A percentile compares a stretch with the other conserved stretches of the same genome.
phyloP scores from a whole-genome alignment of 106 monocot species.

The Dendrobium chrysotoxum region DNA sequence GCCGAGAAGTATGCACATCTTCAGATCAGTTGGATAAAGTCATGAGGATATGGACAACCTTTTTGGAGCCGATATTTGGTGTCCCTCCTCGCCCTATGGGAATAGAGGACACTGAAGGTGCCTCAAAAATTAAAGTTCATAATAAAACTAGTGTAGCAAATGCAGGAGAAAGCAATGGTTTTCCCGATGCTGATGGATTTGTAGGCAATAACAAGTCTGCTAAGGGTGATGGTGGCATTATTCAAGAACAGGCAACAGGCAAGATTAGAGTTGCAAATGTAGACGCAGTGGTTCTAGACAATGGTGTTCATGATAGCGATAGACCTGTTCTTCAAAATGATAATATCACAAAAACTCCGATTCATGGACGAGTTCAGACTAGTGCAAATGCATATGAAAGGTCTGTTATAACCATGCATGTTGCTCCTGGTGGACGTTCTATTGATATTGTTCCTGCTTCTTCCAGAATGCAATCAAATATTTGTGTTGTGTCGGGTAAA shows the following conservation, averaged over 20 bases:
- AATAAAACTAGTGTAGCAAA: slow-evolving; percentile 29
- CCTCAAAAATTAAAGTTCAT: slow-evolving; percentile 33
- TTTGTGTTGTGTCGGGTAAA: slow-evolving; percentile 28
- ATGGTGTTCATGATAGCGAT: slow-evolving; percentile 44
- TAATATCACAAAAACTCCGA: slow-evolving; percentile 14
- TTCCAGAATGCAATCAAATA: slow-evolving; percentile 30
- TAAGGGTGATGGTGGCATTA: slow-evolving; percentile 31
- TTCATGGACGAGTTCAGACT: slow-evolving; percentile 34
- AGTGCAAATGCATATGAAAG: slow-evolving; percentile 33
- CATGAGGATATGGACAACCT: slow-evolving; percentile 92
- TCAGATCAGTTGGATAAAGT: slow-evolving; percentile 81
- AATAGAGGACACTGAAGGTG: slow-evolving; percentile 66
- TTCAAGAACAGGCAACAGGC: too few relatives aligned
- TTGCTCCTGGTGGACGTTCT: slow-evolving; percentile 22
- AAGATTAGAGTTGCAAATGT: slow-evolving; percentile 28
- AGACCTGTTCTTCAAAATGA: slow-evolving; percentile 24
- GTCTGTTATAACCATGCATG: slow-evolving; percentile 33
- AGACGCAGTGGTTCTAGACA: slow-evolving; percentile 35
- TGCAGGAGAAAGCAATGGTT: slow-evolving; percentile 27
- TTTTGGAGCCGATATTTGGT: slow-evolving; percentile 79
- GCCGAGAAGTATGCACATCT: slow-evolving; percentile 76
- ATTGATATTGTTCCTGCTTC: slow-evolving; percentile 23
- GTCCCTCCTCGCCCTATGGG: slow-evolving; percentile 38
- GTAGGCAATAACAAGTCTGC: slow-evolving; percentile 24
- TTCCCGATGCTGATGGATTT: slow-evolving; percentile 23